Percentiles rank a stretch among this genome's conserved stretches.
Evolutionary conservation across 1,139 yeast species (phyloP).

Genomic region (Yarrowia galli): DNA sequence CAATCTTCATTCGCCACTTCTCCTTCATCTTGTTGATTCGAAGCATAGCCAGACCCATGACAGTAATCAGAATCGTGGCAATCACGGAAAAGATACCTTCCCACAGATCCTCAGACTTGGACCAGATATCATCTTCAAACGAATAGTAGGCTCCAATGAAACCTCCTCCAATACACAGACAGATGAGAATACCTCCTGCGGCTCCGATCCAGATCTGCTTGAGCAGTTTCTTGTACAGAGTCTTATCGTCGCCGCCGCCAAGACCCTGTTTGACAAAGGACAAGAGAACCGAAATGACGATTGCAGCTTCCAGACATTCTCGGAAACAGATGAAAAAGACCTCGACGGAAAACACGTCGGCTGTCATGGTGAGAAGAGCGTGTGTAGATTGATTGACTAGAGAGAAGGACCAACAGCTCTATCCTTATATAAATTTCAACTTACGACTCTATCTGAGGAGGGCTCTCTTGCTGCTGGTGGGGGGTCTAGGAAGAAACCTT

Average conservation of each 20-base stretch:
- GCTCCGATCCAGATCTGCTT: conserved; percentile 87
- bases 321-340: conserved; percentile 86
- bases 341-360: conserved; percentile 53
- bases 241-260: conserved; percentile 57
- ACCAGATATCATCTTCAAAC: conserved; percentile 83
- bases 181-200: conserved; percentile 69
- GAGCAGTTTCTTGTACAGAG: conserved; percentile 64
- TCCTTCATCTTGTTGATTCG: conserved; percentile 85
- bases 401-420: background rate
- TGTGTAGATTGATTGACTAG: background rate
- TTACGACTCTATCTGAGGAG: too few species aligned
- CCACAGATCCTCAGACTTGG: conserved; percentile 89
- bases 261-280: conserved; percentile 90
- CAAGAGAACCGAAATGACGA: conserved; percentile 85
- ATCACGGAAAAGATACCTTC: conserved; percentile 86
- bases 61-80: conserved; percentile 80
- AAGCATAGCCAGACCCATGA: conserved; percentile 88
- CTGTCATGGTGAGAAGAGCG: conserved; percentile 3
- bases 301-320: conserved; percentile 88
- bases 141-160: conserved; percentile 86
- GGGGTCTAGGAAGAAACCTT: background rate
- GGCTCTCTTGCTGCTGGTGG: too few species aligned
- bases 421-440: conserved; percentile 9
- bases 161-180: conserved; percentile 81
- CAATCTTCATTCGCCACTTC: conserved; percentile 82